Base-by-base conservation (phyloP, 805 yeast species). In the Yarrowia bubula region DNA sequence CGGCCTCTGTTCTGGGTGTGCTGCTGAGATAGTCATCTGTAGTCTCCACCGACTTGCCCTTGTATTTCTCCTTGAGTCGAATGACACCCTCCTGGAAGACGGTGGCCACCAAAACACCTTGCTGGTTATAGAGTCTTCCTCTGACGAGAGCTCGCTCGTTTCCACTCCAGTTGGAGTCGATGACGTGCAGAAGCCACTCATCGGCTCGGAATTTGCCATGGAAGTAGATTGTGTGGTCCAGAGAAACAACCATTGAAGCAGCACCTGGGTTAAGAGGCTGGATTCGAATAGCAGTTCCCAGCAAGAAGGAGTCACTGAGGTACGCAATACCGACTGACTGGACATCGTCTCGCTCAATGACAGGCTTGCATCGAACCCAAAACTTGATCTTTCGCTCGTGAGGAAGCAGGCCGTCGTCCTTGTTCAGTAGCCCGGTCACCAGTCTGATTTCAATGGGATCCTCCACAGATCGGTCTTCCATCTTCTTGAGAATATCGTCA, bases 21-120 rank as follows among this genome's bases (percentile, higher is more conserved):
- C 44, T 51, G 37, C 60, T 57, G n/a, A 57, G 35, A 14, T 58
- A 58, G 13, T 58, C 64, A 18, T 58, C 64, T 9, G 51, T 43
- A 17, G 50, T 58, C 43, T 58, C 64, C 28, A 58, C 64, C 8
- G 33, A 13, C 42, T 35, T 33, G 15, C 64, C 64, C 39, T 37
- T 62, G 41, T 38, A 35, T n/a, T 44, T 60, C 32, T 66, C 64
- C 42, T 66, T 67, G 31, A 67, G 17, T 42, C 68, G 43, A 60
- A 71, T 83, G 65, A 86, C 75, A 0, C 90, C 91, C 73, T 88
- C 92, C 73, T 89, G 93, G 8, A 85, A 73, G 65, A 93, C 80
- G 1, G 99, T 98, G 69, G 90, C 96, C 2, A 95, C 98, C 51
- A 95, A 77, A 0, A 92, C 84, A 74, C 99, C 99, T 74, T 95